A percentile compares a stretch with the other conserved stretches of the same genome.
phyloP scores from a whole-genome alignment of 352 stramenopile genomes.

The Globisporangium radiosum region DNA sequence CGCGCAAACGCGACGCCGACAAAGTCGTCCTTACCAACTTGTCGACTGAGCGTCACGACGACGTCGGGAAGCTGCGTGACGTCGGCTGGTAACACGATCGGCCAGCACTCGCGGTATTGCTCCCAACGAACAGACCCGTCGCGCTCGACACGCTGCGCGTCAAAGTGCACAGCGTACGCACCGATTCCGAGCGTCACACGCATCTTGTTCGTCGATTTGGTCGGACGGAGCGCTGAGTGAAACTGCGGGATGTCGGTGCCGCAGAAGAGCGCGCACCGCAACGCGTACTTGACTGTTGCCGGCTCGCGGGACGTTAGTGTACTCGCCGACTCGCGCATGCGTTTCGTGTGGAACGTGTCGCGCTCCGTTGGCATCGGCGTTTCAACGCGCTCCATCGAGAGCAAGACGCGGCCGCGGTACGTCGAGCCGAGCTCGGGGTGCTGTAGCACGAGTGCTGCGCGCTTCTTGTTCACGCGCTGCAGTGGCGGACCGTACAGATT shows the following conservation, averaged over 20 bases:
- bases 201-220: conserved; percentile 23
- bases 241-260: conserved; percentile 43
- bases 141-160: conserved; percentile 37
- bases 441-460: conserved; percentile 38
- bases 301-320: conserved; percentile 7
- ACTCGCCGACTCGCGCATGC: conserved; percentile 20
- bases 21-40: conserved; percentile 52
- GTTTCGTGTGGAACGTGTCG: conserved; percentile 56
- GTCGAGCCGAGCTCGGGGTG: conserved; percentile 67
- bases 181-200: conserved; percentile 48
- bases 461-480: conserved; percentile 43
- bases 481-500: conserved; percentile 85
- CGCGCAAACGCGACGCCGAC: conserved; percentile 53
- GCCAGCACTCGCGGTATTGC: conserved; percentile 35
- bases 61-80: conserved; percentile 64
- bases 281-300: conserved; percentile 56
- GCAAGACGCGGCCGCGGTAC: conserved; percentile 74
- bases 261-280: conserved; percentile 55
- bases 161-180: conserved; percentile 37
- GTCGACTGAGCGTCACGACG: conserved; percentile 55
- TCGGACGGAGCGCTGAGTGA: conserved; percentile 1
- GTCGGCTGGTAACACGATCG: conserved; percentile 52
- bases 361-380: conserved; percentile 23
- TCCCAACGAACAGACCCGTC: conserved; percentile 45
- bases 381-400: conserved; percentile 68